Percentiles rank a stretch among this genome's conserved stretches.
phyloP scores from a whole-genome alignment of 2,329 filamentous ascomycete genomes.

The Pseudopithomyces chartarum region DNA sequence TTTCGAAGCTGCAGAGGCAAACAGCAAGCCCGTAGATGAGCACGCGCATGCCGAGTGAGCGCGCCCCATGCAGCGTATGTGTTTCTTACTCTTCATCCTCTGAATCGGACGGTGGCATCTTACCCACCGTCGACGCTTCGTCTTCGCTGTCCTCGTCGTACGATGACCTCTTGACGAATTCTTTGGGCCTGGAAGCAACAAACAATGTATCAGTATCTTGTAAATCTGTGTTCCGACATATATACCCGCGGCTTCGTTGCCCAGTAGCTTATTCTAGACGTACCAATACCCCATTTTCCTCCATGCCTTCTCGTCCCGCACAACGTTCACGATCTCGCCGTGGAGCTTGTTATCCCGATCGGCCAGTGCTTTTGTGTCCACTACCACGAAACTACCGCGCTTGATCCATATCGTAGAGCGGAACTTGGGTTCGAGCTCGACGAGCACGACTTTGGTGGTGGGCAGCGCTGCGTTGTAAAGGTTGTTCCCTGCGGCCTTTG shows the following conservation, averaged over 20 bases:
- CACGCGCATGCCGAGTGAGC: slow-evolving; percentile 41
- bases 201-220: slow-evolving; percentile 29
- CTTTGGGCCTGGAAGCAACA: slow-evolving; percentile 67
- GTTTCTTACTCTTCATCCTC: slow-evolving; percentile 59
- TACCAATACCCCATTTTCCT: slow-evolving; percentile 85
- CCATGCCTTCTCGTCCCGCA: slow-evolving; percentile 90
- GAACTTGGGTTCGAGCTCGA: slow-evolving; percentile 84
- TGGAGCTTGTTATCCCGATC: slow-evolving; percentile 75
- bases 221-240: slow-evolving; percentile 18
- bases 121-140: slow-evolving; percentile 79
- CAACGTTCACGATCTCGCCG: slow-evolving; percentile 91
- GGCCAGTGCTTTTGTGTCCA: slow-evolving; percentile 71
- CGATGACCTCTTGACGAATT: slow-evolving; percentile 70
- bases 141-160: slow-evolving; percentile 71
- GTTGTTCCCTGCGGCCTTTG: slow-evolving; percentile 86
- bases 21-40: slow-evolving; percentile 18
- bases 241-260: neutral
- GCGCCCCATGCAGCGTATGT: no score
- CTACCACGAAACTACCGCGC: slow-evolving; percentile 82
- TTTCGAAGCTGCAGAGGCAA: slow-evolving; percentile 40
- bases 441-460: slow-evolving; percentile 65
- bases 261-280: slow-evolving; percentile 6
- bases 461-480: slow-evolving; percentile 81
- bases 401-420: slow-evolving; percentile 94
- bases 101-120: slow-evolving; percentile 82